Base-by-base conservation (phyloP, 108 stramenopile genomes). In the Fragilariopsis cylindrus region DNA sequence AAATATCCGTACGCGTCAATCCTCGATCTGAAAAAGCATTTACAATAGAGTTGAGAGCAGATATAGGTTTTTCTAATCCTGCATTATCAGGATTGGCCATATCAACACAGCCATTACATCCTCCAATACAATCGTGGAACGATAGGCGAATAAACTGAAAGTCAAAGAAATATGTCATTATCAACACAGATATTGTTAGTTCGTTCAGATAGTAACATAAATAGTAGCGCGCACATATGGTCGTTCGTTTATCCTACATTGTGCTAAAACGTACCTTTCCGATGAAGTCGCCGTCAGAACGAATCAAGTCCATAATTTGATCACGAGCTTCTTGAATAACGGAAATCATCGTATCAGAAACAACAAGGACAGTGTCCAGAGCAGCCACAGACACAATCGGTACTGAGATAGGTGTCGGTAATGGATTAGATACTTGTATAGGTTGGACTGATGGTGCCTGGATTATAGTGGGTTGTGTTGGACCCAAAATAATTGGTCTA, bases 61-160 rank as follows among this genome's bases (percentile, higher is more conserved):
- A 65, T 40, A 89, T 81, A 4, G 84, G 83, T 18, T 55, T 73
- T 5, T 69, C 49, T 40, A 89, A 63, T 13, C 85, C 85, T 39
- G 50, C 64, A 66, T 87, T 83, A 39, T 86, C 85, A 21, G 56
- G 62, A 50, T 82, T 73, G 63, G 53, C 50, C 57, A 81, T 64
- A 46, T 89, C 85, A 40, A 89, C 62, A 65, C 88, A 89, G 15
- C 88, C 80, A 63, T 79, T 71, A 57, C 86, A 87, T 3, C 83
- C 83, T 52, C 73, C 83, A 21, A 87, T 72, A 42, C 86, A 87
- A 69, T 87, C 86, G 52, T 87, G 83, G 74, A 87, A 87, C n/a
- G 56, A 81, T n/a, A 84, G 64, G n/a, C 86, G 70, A 30, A 87
- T 56, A 56, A 82, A 84, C 57, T 84, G 30, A 44, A 5, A 52